Percentiles rank a stretch among this genome's conserved stretches.
Conservation (phyloP, 257 asterid genomes). For the Craterostigma plantagineum region DNA sequence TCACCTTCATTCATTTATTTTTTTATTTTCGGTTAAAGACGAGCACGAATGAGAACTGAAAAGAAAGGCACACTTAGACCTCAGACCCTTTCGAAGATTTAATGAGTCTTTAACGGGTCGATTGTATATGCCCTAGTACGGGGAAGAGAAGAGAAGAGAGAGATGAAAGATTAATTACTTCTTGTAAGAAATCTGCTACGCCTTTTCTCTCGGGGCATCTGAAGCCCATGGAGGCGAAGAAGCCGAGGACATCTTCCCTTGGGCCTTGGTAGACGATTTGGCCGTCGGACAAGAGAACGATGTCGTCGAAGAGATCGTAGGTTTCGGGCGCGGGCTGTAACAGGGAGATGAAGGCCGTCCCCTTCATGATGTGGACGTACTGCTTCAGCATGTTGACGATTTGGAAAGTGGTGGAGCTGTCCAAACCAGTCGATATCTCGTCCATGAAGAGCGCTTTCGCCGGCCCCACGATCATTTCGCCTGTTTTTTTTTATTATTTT, state of each 20-base stretch:
- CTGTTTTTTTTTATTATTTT: too few species aligned
- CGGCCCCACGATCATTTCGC: constrained; percentile 59
- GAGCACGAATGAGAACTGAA: too few species aligned
- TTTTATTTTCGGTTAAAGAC: too few species aligned
- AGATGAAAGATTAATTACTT: too few species aligned
- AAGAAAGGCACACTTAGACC: too few species aligned
- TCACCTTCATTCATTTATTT: constrained; percentile 50
- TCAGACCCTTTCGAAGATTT: too few species aligned
- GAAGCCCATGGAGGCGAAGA: constrained; percentile 49
- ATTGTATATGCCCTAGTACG: too few species aligned
- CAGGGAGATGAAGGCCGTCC: constrained; percentile 53
- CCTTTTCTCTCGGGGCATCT: constrained; percentile 45
- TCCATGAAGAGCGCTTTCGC: constrained; percentile 59
- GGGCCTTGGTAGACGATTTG: constrained; percentile 49
- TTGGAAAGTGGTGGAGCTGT: constrained; percentile 47
- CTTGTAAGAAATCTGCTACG: constrained; percentile 61
- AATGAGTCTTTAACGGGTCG: too few species aligned
- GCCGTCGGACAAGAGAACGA: constrained; percentile 38
- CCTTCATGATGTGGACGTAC: constrained; percentile 44
- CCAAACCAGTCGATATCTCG: constrained; percentile 54
- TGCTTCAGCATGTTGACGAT: constrained; percentile 35
- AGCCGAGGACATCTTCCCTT: constrained; percentile 25
- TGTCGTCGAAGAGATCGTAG: constrained; percentile 41
- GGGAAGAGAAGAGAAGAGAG: too few species aligned
- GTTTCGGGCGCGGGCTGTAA: constrained; percentile 63